These are phyloP conservation scores for Boletales sp. DNA, from an alignment of 768 basidiomycete species.

Conservation along the genomic window DNA sequence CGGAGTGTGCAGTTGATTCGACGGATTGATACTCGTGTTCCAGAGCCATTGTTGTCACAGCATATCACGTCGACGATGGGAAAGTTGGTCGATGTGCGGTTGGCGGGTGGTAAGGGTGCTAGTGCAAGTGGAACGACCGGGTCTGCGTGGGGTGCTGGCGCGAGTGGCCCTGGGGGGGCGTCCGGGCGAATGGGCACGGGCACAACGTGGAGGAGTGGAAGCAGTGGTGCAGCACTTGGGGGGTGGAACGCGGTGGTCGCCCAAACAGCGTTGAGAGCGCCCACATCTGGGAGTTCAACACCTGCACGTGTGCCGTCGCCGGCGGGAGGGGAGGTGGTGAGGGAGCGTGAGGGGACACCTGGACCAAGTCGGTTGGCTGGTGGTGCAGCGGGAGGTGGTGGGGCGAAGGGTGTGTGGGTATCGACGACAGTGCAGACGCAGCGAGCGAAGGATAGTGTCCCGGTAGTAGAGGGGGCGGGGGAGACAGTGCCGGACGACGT, in stretches of 20 bases:
- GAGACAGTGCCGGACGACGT: conserved; percentile 22
- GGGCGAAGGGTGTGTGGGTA: conserved; percentile 15
- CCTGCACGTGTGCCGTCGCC: conserved; percentile 21
- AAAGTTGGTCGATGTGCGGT: conserved; percentile 56
- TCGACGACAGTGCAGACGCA: conserved; percentile 17
- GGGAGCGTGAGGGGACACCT: conserved; percentile 9
- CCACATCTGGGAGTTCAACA: conserved; percentile 4
- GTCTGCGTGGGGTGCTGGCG: background rate
- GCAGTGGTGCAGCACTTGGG: background rate
- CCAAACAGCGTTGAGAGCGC: conserved; percentile 7
- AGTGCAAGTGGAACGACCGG: background rate
- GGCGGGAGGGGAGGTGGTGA: background rate
- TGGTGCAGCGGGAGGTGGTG: background rate
- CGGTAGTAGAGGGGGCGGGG: background rate
- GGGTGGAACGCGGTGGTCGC: conserved; percentile 20
- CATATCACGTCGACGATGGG: conserved; percentile 45
- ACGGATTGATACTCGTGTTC: conserved; percentile 78
- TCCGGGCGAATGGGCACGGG: background rate
- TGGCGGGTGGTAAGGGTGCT: conserved; percentile 8
- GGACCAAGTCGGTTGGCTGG: conserved; percentile 1
- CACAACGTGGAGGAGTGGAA: background rate
- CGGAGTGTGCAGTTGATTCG: conserved; percentile 81
- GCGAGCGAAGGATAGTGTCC: conserved; percentile 5
- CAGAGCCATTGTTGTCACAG: conserved; percentile 64
- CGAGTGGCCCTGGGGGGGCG: background rate